Evolutionary conservation across 2,329 filamentous ascomycete genomes (phyloP).

Genomic region (Cercospora sp.): DNA sequence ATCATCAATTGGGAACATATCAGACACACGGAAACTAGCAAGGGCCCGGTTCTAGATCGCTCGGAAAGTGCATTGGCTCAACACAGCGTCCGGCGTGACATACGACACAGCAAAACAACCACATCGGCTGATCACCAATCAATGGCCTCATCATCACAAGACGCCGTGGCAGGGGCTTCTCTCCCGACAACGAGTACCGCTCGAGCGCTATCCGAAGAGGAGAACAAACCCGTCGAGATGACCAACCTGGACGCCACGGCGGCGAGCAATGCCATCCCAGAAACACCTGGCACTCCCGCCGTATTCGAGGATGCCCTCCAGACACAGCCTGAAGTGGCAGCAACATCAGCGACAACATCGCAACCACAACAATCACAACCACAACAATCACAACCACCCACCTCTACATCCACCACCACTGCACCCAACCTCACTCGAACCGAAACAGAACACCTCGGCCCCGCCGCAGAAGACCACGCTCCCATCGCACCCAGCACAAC

Average conservation of each 20-base stretch:
- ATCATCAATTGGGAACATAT: not conserved
- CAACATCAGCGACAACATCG: not conserved
- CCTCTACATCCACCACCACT: not conserved
- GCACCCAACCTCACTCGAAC: conserved; percentile 30
- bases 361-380: conserved; percentile 8
- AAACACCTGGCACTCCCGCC: conserved; percentile 9
- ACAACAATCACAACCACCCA: conserved; percentile 5
- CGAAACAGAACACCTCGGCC: conserved; percentile 51
- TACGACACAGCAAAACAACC: not conserved
- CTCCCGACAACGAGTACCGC: conserved; percentile 10
- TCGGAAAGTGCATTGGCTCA: not conserved
- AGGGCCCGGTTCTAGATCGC: not conserved
- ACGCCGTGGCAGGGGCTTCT: conserved; percentile 25
- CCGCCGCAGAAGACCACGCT: conserved; percentile 43
- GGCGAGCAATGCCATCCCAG: not conserved
- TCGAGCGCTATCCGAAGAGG: conserved; percentile 9
- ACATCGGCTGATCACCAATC: not conserved
- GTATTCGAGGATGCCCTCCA: conserved; percentile 16
- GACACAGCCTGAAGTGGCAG: conserved; percentile 7
- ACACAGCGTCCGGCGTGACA: not conserved
- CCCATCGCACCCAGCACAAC: conserved; percentile 38
- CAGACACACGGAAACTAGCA: not conserved
- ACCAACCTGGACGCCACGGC: not conserved
- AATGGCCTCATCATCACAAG: conserved; percentile 18
- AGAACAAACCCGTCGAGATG: conserved; percentile 18